phyloP scores from a whole-genome alignment of 208 protist species.

The Lotmaria passim region DNA sequence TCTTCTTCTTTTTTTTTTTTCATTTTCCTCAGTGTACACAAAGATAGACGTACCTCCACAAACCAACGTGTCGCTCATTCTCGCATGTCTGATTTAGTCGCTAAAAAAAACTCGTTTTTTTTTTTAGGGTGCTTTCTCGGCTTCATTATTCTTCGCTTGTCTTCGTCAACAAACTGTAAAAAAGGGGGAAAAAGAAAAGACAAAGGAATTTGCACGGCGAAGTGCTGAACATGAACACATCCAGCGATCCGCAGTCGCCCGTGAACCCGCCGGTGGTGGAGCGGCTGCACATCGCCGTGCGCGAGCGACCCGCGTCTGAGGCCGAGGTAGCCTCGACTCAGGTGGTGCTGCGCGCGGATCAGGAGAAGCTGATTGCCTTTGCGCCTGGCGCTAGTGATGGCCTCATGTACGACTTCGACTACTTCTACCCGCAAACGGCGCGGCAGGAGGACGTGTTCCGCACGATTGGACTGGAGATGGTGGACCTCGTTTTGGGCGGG shows the following conservation, averaged over 20 bases:
- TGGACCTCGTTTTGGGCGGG: slow-evolving; percentile 82
- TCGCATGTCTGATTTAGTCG: no score
- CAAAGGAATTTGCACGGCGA: no score
- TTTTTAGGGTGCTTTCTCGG: no score
- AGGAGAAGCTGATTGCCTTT: slow-evolving; percentile 86
- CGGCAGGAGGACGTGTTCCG: slow-evolving; percentile 76
- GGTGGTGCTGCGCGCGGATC: slow-evolving; percentile 62
- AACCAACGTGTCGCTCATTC: no score
- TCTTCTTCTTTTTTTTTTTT: neutral
- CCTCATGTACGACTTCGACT: slow-evolving; percentile 92
- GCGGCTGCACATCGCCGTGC: slow-evolving; percentile 76
- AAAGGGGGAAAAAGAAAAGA: neutral
- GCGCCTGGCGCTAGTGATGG: slow-evolving; percentile 59
- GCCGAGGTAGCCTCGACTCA: slow-evolving; percentile 62
- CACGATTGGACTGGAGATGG: slow-evolving; percentile 87
- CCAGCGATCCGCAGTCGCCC: slow-evolving; percentile 4
- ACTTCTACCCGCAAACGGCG: slow-evolving; percentile 81
- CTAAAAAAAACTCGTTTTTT: no score
- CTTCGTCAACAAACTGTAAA: neutral
- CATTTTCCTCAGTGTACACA: no score
- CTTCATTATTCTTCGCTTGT: no score
- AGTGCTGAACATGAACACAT: slow-evolving; percentile 7
- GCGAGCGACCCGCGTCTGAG: slow-evolving; percentile 74
- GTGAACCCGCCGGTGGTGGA: slow-evolving; percentile 64
- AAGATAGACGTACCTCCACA: no score